Percentiles rank a stretch among this genome's conserved stretches.
Evolutionary conservation across 1,284 basidiomycete species (phyloP).

Genomic region (Moesziomyces parantarcticus): DNA sequence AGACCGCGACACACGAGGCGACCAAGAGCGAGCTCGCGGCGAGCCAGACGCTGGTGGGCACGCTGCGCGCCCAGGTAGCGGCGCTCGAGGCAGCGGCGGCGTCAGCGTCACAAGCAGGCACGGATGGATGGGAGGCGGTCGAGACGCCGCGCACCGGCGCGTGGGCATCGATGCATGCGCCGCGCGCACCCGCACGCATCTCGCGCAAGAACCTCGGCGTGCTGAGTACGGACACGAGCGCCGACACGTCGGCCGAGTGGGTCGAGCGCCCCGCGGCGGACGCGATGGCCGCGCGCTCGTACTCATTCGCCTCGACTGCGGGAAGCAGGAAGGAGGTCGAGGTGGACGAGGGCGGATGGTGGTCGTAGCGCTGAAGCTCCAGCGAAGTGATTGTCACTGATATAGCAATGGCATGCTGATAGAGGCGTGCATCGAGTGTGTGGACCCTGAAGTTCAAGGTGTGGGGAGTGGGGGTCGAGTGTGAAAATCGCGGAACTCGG

Average conservation of each 20-base stretch:
- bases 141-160: constrained; percentile 10
- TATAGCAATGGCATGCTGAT: too few relatives aligned
- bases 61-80: constrained; percentile 27
- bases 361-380: constrained; percentile 13
- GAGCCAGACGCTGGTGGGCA: constrained; percentile 35
- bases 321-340: constrained; percentile 27
- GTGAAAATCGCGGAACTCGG: too few relatives aligned
- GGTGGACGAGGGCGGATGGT: constrained; percentile 49
- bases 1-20: constrained; percentile 19
- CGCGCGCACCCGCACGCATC: background rate
- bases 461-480: too few relatives aligned
- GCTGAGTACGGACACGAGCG: background rate
- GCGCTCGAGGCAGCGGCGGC: constrained; percentile 9
- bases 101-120: background rate
- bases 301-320: constrained; percentile 16
- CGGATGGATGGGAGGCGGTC: constrained; percentile 28
- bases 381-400: background rate
- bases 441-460: too few relatives aligned
- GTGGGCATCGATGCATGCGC: constrained; percentile 48
- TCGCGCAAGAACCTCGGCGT: background rate
- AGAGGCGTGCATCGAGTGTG: too few relatives aligned
- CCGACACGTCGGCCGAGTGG: constrained; percentile 6
- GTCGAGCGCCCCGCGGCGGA: too few relatives aligned
- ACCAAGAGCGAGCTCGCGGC: constrained; percentile 22
- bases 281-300: too few relatives aligned